phyloP scores from a whole-genome alignment of 257 asterid genomes.

The Lycium ferocissimum region DNA sequence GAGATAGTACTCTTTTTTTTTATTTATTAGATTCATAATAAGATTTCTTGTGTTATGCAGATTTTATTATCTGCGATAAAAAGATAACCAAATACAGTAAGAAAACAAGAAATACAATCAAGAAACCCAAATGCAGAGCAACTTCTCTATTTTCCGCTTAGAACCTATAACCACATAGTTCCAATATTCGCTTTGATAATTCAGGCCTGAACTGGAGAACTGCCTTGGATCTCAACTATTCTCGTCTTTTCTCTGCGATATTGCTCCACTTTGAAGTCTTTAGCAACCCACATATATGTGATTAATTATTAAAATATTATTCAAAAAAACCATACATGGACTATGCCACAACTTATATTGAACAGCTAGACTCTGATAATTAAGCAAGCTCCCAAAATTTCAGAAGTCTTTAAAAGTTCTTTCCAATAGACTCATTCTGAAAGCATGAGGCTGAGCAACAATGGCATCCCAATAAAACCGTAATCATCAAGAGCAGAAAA shows the following conservation, averaged over 20 bases:
- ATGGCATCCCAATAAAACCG: background rate
- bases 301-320: background rate
- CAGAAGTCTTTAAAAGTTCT: background rate
- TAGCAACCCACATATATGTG: background rate
- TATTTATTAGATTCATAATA: slow-evolving; percentile 5
- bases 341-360: background rate
- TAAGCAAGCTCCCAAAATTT: slow-evolving; percentile 19
- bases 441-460: background rate
- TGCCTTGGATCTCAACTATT: background rate
- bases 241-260: background rate
- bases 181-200: background rate
- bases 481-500: background rate
- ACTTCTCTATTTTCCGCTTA: slow-evolving; percentile 7
- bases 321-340: background rate
- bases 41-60: background rate
- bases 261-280: slow-evolving; percentile 2
- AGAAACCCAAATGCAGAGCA: background rate
- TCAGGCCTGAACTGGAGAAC: slow-evolving; percentile 1
- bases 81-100: background rate
- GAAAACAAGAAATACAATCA: background rate
- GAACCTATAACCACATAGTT: background rate
- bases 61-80: background rate
- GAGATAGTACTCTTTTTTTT: background rate
- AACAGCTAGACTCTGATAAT: background rate
- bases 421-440: slow-evolving; percentile 11